phyloP scores from a whole-genome alignment of 2,329 filamentous ascomycete genomes.

The Calonectria ilicicola region DNA sequence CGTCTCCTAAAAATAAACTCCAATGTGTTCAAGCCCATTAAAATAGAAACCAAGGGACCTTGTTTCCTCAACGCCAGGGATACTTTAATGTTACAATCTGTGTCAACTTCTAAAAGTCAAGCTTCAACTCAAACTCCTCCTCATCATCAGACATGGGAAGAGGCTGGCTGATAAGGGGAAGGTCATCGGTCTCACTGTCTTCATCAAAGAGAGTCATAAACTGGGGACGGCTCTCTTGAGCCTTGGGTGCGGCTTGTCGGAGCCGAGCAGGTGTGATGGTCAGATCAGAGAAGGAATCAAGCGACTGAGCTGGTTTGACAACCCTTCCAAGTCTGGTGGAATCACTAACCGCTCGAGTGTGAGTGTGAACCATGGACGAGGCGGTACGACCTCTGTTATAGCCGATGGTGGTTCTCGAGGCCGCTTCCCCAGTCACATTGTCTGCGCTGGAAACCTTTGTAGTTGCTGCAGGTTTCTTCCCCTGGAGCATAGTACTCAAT shows the following conservation, averaged over 20 bases:
- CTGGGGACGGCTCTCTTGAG: conserved; percentile 53
- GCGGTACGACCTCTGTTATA: conserved; percentile 81
- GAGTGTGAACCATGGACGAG: conserved; percentile 57
- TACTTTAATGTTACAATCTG: conserved; percentile 27
- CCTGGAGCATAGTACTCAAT: conserved; percentile 46
- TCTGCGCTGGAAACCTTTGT: conserved; percentile 64
- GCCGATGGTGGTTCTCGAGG: conserved; percentile 85
- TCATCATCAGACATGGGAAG: conserved; percentile 56
- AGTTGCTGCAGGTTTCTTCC: conserved; percentile 45
- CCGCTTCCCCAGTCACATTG: conserved; percentile 71
- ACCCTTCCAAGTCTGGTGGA: conserved; percentile 26
- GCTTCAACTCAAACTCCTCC: conserved; percentile 67
- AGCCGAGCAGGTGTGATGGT: conserved; percentile 62
- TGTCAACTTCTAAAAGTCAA: conserved; percentile 47
- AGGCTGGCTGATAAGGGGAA: conserved; percentile 41
- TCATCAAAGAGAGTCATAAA: conserved; percentile 72
- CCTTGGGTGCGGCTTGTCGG: conserved; percentile 38
- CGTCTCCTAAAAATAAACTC: not conserved
- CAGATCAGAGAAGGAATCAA: conserved; percentile 42
- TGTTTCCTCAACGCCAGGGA: conserved; percentile 34
- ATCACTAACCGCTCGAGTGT: conserved; percentile 30
- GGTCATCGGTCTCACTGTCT: conserved; percentile 51
- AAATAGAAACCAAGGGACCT: not conserved
- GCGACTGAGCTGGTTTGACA: conserved; percentile 28
- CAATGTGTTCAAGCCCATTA: not conserved